These are phyloP conservation scores for Chaetomium strumarium DNA, from an alignment of 2,329 filamentous ascomycete species.

Conservation along the genomic window DNA sequence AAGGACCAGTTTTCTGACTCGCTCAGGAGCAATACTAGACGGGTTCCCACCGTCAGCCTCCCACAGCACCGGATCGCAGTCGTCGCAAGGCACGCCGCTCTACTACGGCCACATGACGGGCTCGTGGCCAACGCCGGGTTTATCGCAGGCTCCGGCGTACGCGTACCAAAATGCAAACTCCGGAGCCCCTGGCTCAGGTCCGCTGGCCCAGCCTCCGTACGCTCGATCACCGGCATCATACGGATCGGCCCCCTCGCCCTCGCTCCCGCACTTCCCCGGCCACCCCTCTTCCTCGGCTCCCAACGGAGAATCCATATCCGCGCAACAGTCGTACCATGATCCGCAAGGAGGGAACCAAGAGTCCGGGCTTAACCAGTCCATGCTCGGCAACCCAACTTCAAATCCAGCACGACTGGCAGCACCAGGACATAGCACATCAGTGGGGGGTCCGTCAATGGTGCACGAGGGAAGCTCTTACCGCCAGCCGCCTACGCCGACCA, in stretches of 20 bases:
- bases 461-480: conserved; percentile 13
- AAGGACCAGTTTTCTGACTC: conserved; percentile 36
- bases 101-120: conserved; percentile 49
- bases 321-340: conserved; percentile 62
- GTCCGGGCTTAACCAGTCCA: conserved; percentile 16
- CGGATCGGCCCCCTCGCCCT: conserved; percentile 27
- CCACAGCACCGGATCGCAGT: conserved; percentile 53
- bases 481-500: conserved; percentile 7
- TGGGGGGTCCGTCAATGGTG: conserved; percentile 21
- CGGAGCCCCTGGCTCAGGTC: conserved; percentile 40
- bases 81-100: conserved; percentile 47
- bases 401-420: conserved; percentile 12
- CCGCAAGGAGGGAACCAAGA: conserved; percentile 38
- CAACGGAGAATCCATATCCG: conserved; percentile 50
- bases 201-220: conserved; percentile 41
- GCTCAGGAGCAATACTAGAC: conserved; percentile 49
- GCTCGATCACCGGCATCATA: conserved; percentile 27
- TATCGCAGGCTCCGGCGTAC: conserved; percentile 34
- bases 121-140: conserved; percentile 49
- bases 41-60: conserved; percentile 57
- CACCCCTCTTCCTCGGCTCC: conserved; percentile 53
- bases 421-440: conserved; percentile 11
- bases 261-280: conserved; percentile 41
- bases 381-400: conserved; percentile 10
- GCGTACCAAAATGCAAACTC: conserved; percentile 43